These are phyloP conservation scores for Fraxinus baroniana DNA, from an alignment of 305 asterid species.

Conservation along the genomic window DNA sequence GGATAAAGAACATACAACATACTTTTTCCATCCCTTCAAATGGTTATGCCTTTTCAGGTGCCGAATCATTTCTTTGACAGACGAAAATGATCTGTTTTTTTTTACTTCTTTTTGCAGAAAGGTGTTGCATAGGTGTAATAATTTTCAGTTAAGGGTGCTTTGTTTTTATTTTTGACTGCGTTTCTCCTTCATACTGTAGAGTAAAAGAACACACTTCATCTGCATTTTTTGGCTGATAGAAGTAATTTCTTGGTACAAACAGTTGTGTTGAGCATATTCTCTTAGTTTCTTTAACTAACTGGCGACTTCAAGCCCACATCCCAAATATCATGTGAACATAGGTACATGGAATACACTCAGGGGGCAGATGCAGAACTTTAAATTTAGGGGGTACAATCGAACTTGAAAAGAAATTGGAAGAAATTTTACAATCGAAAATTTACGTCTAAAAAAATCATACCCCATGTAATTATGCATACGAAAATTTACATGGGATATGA, in stretches of 20 bases:
- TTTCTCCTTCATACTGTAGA: background rate
- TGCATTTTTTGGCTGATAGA: background rate
- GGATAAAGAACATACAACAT: constrained; percentile 44
- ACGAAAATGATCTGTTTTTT: background rate
- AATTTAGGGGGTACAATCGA: no score
- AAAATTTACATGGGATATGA: no score
- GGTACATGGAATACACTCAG: background rate
- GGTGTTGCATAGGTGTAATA: background rate
- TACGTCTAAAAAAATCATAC: no score
- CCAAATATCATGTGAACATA: background rate
- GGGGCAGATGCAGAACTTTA: no score
- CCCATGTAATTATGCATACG: no score
- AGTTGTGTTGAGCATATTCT: background rate
- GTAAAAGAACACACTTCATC: background rate
- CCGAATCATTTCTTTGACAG: constrained; percentile 16
- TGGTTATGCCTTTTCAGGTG: constrained; percentile 21
- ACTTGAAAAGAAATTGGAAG: no score
- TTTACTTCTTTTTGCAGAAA: background rate
- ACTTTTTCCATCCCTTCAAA: constrained; percentile 19
- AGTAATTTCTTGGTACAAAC: background rate
- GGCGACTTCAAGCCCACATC: background rate
- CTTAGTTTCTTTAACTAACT: no score
- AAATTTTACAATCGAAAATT: no score
- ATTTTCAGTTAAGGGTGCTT: background rate
- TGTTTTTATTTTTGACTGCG: background rate